Evolutionary conservation across 139 green algal species (phyloP), one percentile per base, ranked within the genome.

Genomic region (Gonium pectorale): DNA sequence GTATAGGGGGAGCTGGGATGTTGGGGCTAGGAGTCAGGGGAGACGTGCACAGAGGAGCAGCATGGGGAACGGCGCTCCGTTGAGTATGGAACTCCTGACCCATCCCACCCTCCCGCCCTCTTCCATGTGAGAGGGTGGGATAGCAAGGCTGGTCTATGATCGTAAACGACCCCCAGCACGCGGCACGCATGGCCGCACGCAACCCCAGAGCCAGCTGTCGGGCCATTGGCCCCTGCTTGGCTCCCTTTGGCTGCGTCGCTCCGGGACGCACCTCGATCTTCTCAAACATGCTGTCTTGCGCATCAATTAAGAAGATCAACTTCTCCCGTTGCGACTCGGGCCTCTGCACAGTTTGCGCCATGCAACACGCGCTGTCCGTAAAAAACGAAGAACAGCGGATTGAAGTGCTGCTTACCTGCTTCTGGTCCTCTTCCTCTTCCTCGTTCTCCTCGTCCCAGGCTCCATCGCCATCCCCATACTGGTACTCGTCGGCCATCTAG

Each of bases 241-340:
- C n/a, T n/a, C n/a, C n/a, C 21, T 59, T 19, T 13, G 51, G 51
- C 5, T 29, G 4, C 21, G 51, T 19, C 26, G 51, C 21, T 19
- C 51, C 26, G 21, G 63, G 38, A 40, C 69, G 11, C 59, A 79
- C 71, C 71, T 67, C 49, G 22, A 79, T 79, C 9, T 66, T 15
- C 9, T 79, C 51, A 66, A 79, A 79, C 71, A 79, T 79, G 33
- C 33, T 46, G 9, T 33, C 71, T n/a, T 79, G 71, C 9, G 49
- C 71, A 35, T 79, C 71, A 49, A 79, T 79, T 4, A 79, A n/a
- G 35, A 79, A 79, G 31, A 79, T 79, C 4, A 79, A 33, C 46
- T 79, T 79, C 31, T 79, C 71, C 49, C 66, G 66, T 5, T 40
- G 27, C 2, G 67, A 54, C 27, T 74, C 67, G 8, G 40, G 40